Percentiles rank a stretch among this genome's conserved stretches.
Evolutionary conservation across 306 rosid genomes (phyloP).

Genomic region (Quercus gilva): DNA sequence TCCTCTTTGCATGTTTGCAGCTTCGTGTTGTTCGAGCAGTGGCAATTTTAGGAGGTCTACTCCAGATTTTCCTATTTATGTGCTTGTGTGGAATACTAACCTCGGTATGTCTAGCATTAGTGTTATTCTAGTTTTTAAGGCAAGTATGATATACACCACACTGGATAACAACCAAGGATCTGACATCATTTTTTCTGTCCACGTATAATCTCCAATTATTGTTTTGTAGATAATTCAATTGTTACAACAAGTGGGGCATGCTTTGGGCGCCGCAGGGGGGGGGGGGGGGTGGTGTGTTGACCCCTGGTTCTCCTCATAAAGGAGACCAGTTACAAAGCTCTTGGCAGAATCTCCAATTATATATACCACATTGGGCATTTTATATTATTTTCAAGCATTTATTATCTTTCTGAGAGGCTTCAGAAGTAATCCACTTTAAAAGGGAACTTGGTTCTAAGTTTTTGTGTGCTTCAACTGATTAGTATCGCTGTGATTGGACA

Average conservation of each 20-base stretch:
- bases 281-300: no score
- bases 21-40: conserved; percentile 90
- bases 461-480: not conserved
- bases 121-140: conserved; percentile 1
- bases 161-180: not conserved
- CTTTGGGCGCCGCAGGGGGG: no score
- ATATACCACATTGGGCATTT: not conserved
- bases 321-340: no score
- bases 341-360: not conserved
- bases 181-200: not conserved
- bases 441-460: not conserved
- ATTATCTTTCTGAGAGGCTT: not conserved
- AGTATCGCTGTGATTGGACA: conserved; percentile 4
- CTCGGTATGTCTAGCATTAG: conserved; percentile 53
- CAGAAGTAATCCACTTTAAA: not conserved
- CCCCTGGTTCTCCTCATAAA: no score
- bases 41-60: conserved; percentile 93
- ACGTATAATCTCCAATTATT: not conserved
- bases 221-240: no score
- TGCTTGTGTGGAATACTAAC: conserved; percentile 90
- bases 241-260: no score
- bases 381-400: not conserved
- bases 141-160: not conserved
- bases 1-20: conserved; percentile 49
- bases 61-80: conserved; percentile 89